Conservation (phyloP, 139 green algal species). For the Eudorina sp. region DNA sequence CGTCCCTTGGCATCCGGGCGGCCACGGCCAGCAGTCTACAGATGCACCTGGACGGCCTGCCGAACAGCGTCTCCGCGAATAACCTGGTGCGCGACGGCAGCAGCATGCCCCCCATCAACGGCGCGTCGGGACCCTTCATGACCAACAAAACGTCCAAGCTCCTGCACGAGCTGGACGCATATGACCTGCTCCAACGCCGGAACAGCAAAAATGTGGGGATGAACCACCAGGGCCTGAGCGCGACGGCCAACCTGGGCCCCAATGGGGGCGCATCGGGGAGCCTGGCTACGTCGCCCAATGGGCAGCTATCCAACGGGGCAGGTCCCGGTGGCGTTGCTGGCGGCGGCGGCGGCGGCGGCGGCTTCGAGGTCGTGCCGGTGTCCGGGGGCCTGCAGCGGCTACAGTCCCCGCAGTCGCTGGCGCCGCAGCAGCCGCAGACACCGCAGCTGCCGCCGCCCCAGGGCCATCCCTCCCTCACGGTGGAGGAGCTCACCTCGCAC, state of each 20-base stretch:
- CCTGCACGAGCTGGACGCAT: conserved; percentile 46
- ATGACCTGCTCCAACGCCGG: conserved; percentile 42
- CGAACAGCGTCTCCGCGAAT: conserved; percentile 9
- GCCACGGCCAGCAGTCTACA: not conserved
- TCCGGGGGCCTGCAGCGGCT: not conserved
- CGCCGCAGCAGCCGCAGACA: not conserved
- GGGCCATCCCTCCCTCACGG: not conserved
- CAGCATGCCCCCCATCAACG: not conserved
- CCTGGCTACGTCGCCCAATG: not conserved
- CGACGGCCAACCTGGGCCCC: too few species aligned
- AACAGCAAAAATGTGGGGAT: conserved; percentile 18
- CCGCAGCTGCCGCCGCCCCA: not conserved
- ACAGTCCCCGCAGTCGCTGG: not conserved
- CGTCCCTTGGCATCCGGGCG: not conserved
- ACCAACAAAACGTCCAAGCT: conserved; percentile 37
- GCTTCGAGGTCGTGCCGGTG: not conserved
- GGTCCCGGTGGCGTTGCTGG: too few species aligned
- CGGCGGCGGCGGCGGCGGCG: not conserved
- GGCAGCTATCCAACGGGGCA: not conserved
- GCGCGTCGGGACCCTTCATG: not conserved
- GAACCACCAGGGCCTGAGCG: too few species aligned
- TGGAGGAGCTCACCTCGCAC: conserved; percentile 28
- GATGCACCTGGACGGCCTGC: conserved; percentile 28
- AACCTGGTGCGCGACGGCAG: not conserved
- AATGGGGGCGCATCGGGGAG: too few species aligned